These are phyloP conservation scores for Ophiocordyceps camponoti-saundersi DNA, from an alignment of 2,329 filamentous ascomycete species.

Conservation along the genomic window DNA sequence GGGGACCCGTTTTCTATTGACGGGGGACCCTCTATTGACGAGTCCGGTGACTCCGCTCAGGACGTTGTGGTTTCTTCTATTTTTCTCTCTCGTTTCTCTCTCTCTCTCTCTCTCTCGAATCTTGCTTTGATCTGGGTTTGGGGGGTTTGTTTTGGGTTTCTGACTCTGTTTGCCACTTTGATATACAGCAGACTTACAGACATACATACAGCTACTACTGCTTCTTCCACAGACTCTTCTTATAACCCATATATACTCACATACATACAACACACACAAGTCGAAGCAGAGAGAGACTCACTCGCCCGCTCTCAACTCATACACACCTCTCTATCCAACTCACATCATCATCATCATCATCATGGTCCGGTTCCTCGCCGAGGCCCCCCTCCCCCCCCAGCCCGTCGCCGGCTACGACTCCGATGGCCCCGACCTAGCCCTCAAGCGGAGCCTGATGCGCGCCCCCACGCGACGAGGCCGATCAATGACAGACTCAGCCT, in stretches of 20 bases:
- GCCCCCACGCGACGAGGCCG: slow-evolving; percentile 27
- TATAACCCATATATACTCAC: too few species aligned
- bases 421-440: slow-evolving; percentile 8
- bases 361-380: slow-evolving; percentile 16
- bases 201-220: too few species aligned
- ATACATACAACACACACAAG: neutral
- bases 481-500: slow-evolving; percentile 27
- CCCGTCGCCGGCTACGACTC: slow-evolving; percentile 8
- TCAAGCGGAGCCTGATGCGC: slow-evolving; percentile 18
- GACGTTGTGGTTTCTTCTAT: neutral
- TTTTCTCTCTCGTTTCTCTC: neutral
- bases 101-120: neutral
- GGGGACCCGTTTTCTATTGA: neutral
- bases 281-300: too few species aligned
- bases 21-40: neutral
- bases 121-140: too few species aligned
- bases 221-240: too few species aligned
- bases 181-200: too few species aligned
- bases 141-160: too few species aligned
- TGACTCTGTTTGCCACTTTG: too few species aligned
- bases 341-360: neutral
- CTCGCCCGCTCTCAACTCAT: too few species aligned
- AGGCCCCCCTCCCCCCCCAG: slow-evolving; percentile 7
- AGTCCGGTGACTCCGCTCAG: neutral
- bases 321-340: too few species aligned